Conservation (phyloP, 2,329 filamentous ascomycete genomes). For the Dactylella cylindrospora region DNA sequence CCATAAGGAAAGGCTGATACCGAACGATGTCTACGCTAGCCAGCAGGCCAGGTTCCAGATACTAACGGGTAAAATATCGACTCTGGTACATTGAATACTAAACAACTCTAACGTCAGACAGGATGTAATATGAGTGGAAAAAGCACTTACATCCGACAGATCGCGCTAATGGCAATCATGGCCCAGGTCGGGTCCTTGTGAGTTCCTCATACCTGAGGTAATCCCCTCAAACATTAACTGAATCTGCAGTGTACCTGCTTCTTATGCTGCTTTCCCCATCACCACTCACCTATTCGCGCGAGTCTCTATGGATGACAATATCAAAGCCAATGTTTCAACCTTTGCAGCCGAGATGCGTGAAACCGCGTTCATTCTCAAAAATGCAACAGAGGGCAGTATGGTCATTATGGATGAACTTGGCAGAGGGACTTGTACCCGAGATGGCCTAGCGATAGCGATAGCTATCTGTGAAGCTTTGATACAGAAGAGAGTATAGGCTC, state of each 20-base stretch:
- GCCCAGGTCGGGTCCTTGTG: constrained; percentile 66
- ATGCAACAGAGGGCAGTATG: constrained; percentile 74
- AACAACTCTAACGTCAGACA: constrained; percentile 3
- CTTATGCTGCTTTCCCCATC: constrained; percentile 78
- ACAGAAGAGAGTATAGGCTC: constrained; percentile 58
- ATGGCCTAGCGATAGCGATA: constrained; percentile 85
- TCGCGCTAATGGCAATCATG: constrained; percentile 86
- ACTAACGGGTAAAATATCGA: constrained; percentile 61
- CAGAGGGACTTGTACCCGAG: constrained; percentile 81
- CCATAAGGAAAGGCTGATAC: constrained; percentile 69
- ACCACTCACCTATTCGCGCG: constrained; percentile 82
- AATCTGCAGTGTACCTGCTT: constrained; percentile 76
- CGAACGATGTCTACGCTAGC: constrained; percentile 86
- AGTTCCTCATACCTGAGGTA: background rate
- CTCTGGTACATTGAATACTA: constrained; percentile 24
- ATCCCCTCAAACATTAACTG: constrained; percentile 7
- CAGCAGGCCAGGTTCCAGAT: constrained; percentile 83
- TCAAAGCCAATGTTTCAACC: constrained; percentile 87
- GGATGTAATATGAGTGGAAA: constrained; percentile 99
- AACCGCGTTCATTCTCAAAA: constrained; percentile 86
- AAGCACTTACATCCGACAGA: constrained; percentile 85
- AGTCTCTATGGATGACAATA: constrained; percentile 80
- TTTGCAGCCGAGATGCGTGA: constrained; percentile 96
- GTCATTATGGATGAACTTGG: constrained; percentile 90
- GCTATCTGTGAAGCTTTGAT: constrained; percentile 87